Conservation (phyloP, 768 basidiomycete genomes). For the Leccinum arenicola region DNA sequence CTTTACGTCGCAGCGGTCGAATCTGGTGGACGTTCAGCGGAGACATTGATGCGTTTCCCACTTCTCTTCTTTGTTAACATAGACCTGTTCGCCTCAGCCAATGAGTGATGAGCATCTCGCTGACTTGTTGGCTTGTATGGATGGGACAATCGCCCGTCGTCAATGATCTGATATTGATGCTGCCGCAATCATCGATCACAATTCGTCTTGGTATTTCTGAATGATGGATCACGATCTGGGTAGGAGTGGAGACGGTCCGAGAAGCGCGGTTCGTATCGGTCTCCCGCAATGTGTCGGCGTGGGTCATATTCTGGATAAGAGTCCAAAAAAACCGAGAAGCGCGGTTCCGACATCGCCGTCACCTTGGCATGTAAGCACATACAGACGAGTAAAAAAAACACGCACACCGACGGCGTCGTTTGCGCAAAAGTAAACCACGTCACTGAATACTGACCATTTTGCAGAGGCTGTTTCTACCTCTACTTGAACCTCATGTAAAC, state of each 20-base stretch:
- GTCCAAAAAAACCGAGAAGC: neutral
- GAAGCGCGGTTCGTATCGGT: conserved; percentile 70
- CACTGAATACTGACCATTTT: conserved; percentile 59
- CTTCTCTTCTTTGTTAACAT: conserved; percentile 86
- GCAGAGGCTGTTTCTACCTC: conserved; percentile 92
- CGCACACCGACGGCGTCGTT: neutral
- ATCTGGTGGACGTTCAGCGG: conserved; percentile 91
- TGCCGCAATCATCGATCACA: conserved; percentile 63
- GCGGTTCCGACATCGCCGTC: neutral
- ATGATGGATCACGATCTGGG: conserved; percentile 57
- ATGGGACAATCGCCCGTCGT: conserved; percentile 89
- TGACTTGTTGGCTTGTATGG: conserved; percentile 51
- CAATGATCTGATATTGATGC: conserved; percentile 80
- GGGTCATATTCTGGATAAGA: neutral
- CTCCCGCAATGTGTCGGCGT: neutral
- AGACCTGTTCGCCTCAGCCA: conserved; percentile 82
- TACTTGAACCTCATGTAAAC: conserved; percentile 92
- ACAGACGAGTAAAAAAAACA: conserved; percentile 80
- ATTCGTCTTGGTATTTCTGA: conserved; percentile 63
- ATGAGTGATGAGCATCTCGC: conserved; percentile 55
- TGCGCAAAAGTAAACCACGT: neutral
- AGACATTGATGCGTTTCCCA: conserved; percentile 83
- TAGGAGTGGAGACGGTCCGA: conserved; percentile 87
- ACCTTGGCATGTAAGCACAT: conserved; percentile 69
- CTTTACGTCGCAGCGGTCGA: conserved; percentile 90